A percentile compares a stretch with the other conserved stretches of the same genome.
Evolutionary conservation across 768 basidiomycete genomes (phyloP).

Genomic region (Kwoniella botswanensis): DNA sequence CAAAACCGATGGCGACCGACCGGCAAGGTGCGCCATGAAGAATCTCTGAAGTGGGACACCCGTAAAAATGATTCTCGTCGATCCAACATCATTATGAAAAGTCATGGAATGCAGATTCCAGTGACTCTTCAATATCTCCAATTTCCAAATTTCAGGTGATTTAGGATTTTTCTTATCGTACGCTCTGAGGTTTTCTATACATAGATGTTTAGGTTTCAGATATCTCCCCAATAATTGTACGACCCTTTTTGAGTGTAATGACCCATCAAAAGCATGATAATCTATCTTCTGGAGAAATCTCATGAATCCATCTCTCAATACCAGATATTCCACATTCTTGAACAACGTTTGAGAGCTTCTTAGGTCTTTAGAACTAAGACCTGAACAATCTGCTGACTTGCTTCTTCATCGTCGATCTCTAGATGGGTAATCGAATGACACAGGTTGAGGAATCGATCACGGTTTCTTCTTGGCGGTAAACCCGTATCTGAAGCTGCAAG

Average conservation of each 20-base stretch:
- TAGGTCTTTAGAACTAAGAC: neutral
- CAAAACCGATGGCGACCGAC: neutral
- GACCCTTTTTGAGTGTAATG: neutral
- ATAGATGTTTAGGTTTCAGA: constrained; percentile 9
- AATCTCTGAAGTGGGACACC: neutral
- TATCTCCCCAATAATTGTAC: constrained; percentile 3
- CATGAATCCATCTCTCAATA: constrained; percentile 6
- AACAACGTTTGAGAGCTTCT: neutral
- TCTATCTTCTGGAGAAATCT: constrained; percentile 10
- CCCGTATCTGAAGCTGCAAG: neutral
- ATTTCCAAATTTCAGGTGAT: constrained; percentile 11
- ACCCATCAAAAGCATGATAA: neutral
- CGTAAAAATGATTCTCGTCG: neutral
- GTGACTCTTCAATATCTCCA: constrained; percentile 6
- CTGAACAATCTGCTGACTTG: neutral
- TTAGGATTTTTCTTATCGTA: constrained; percentile 11
- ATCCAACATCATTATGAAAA: constrained; percentile 5
- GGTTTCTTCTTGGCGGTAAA: neutral
- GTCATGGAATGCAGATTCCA: constrained; percentile 8
- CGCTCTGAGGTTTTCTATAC: constrained; percentile 9
- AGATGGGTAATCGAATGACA: constrained; percentile 3
- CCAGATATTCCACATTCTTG: constrained; percentile 4
- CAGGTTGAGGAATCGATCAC: neutral
- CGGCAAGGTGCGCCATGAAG: neutral
- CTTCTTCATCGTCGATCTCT: neutral